Evolutionary conservation across 305 asterid species (phyloP).

Genomic region (Striga hermonthica): DNA sequence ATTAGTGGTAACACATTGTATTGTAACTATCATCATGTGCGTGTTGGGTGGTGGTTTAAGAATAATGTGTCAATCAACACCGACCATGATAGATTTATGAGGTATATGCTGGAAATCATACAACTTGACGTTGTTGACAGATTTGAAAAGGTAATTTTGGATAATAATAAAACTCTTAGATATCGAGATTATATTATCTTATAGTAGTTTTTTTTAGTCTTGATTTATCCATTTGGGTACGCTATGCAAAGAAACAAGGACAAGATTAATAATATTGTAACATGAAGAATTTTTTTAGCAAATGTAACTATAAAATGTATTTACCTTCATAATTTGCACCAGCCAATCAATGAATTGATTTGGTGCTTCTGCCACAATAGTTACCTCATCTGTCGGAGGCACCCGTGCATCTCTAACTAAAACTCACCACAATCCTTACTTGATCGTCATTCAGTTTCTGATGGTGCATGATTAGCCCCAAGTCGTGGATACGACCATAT

Average conservation of each 20-base stretch:
- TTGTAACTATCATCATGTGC: no score
- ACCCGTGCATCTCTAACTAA: background rate
- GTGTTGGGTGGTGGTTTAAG: no score
- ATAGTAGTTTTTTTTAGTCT: no score
- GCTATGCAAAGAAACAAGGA: background rate
- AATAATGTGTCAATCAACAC: no score
- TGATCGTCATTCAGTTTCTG: background rate
- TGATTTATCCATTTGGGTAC: background rate
- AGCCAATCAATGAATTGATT: background rate
- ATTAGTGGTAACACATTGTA: no score
- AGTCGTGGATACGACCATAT: background rate
- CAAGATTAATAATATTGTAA: background rate
- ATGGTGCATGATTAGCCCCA: background rate
- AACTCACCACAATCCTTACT: background rate
- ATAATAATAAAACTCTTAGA: no score
- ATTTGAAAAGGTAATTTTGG: no score
- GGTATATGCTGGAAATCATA: no score
- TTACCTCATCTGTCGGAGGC: background rate
- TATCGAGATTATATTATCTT: no score
- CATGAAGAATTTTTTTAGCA: background rate
- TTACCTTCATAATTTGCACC: background rate
- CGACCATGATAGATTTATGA: no score
- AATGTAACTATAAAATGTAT: background rate
- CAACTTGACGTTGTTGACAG: no score
- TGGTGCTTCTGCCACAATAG: background rate